Evolutionary conservation across 1,284 basidiomycete genomes (phyloP).

Genomic region (Ceratobasidium sp.): DNA sequence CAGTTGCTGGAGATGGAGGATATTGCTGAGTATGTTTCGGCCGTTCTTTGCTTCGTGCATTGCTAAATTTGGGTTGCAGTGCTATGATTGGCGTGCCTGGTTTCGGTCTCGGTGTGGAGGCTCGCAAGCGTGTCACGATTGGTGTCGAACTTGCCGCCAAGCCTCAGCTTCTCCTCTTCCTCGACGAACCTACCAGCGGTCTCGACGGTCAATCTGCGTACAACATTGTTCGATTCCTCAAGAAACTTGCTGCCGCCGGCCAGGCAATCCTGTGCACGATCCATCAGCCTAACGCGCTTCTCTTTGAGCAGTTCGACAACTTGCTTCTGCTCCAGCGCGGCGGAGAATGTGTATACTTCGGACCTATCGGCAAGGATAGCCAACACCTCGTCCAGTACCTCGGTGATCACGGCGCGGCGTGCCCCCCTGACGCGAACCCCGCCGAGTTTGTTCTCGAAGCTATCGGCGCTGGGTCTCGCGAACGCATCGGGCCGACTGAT

Average conservation of each 20-base stretch:
- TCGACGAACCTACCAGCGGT: conserved; percentile 69
- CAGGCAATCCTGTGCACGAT: conserved; percentile 70
- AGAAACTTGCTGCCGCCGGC: conserved; percentile 82
- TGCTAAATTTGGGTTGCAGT: conserved; percentile 52
- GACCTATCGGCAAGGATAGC: conserved; percentile 67
- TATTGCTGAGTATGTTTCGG: conserved; percentile 64
- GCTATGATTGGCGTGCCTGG: conserved; percentile 61
- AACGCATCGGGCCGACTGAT: conserved; percentile 74
- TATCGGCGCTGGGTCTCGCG: conserved; percentile 82
- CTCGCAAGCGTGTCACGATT: conserved; percentile 71
- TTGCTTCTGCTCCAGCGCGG: conserved; percentile 65
- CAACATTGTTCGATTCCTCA: conserved; percentile 68
- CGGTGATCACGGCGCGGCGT: conserved; percentile 64
- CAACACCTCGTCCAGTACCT: conserved; percentile 67
- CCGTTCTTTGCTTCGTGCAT: conserved; percentile 53
- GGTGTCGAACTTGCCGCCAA: conserved; percentile 73
- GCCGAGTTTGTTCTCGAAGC: conserved; percentile 67
- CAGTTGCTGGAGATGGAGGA: conserved; percentile 66
- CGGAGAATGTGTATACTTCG: conserved; percentile 69
- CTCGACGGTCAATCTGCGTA: conserved; percentile 71
- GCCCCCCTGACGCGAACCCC: conserved; percentile 67
- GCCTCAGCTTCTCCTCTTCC: conserved; percentile 68
- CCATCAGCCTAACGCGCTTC: conserved; percentile 68
- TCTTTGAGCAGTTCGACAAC: conserved; percentile 68
- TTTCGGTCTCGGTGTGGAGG: conserved; percentile 66